A percentile compares a stretch with the other conserved stretches of the same genome.
Evolutionary conservation across 2,329 filamentous ascomycete genomes (phyloP).

Genomic region (Scopulariopsis brevicaulis): DNA sequence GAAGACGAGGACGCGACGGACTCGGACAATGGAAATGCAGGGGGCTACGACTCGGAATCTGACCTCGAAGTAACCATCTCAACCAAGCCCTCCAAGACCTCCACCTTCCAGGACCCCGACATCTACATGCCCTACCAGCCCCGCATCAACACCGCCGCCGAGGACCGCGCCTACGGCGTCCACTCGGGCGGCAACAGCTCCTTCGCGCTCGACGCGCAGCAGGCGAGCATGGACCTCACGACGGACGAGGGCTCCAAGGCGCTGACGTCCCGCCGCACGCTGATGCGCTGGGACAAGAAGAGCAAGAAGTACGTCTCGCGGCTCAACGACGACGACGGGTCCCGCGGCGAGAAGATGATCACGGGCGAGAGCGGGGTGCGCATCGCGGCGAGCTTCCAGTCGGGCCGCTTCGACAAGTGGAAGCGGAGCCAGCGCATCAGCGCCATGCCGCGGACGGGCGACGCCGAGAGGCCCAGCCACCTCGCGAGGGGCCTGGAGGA

Average conservation of each 20-base stretch:
- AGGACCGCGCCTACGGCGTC: constrained; percentile 89
- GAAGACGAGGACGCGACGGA: constrained; percentile 31
- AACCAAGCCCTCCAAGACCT: constrained; percentile 40
- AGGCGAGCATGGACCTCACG: constrained; percentile 81
- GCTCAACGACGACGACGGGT: constrained; percentile 91
- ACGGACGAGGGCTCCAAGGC: constrained; percentile 75
- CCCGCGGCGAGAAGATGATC: constrained; percentile 59
- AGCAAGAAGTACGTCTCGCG: constrained; percentile 87
- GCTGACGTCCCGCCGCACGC: constrained; percentile 56
- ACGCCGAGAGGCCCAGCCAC: constrained; percentile 47
- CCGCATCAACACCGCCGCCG: constrained; percentile 65
- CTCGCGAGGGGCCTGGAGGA: constrained; percentile 6
- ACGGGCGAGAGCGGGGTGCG: constrained; percentile 88
- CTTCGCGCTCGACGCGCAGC: constrained; percentile 81
- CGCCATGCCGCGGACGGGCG: constrained; percentile 70
- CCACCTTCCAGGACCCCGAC: constrained; percentile 70
- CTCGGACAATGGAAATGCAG: neutral
- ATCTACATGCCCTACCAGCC: constrained; percentile 97
- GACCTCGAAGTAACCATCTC: constrained; percentile 63
- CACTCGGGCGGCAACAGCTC: constrained; percentile 59
- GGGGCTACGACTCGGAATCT: constrained; percentile 42
- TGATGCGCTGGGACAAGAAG: constrained; percentile 94
- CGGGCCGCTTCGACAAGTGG: constrained; percentile 89
- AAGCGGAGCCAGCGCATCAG: constrained; percentile 74
- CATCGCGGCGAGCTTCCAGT: constrained; percentile 88